phyloP scores from a whole-genome alignment of 2,329 filamentous ascomycete species.

The Paraphoma chrysanthemicola region DNA sequence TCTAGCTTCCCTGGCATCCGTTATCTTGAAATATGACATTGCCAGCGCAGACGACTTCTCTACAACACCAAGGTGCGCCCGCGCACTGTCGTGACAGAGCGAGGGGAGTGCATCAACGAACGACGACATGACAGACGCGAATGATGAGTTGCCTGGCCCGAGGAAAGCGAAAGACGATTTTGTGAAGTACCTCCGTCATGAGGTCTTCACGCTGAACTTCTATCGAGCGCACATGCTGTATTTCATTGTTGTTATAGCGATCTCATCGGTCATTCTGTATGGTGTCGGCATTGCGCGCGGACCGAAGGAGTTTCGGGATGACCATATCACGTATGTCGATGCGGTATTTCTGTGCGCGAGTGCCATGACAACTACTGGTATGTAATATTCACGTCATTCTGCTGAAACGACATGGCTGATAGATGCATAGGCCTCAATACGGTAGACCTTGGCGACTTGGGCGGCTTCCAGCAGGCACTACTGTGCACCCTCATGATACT shows the following conservation, averaged over 20 bases:
- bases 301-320: conserved; percentile 20
- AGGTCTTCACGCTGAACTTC: conserved; percentile 26
- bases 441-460: conserved; percentile 31
- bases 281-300: conserved; percentile 34
- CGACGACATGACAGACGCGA: conserved; percentile 21
- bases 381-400: neutral
- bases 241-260: conserved; percentile 33
- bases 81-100: neutral
- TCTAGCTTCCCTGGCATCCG: neutral
- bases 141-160: conserved; percentile 23
- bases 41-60: neutral
- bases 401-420: neutral
- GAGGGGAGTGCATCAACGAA: neutral
- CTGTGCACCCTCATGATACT: conserved; percentile 35
- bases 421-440: conserved; percentile 30
- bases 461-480: conserved; percentile 36
- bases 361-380: conserved; percentile 42
- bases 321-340: conserved; percentile 32
- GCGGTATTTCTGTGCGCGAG: conserved; percentile 37
- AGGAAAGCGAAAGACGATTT: conserved; percentile 25
- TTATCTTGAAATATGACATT: neutral
- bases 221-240: conserved; percentile 41
- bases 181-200: conserved; percentile 22
- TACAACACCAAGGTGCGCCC: neutral
- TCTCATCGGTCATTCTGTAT: conserved; percentile 37